These are phyloP conservation scores for Lachnellula occidentalis DNA, from an alignment of 2,329 filamentous ascomycete species.

Conservation along the genomic window DNA sequence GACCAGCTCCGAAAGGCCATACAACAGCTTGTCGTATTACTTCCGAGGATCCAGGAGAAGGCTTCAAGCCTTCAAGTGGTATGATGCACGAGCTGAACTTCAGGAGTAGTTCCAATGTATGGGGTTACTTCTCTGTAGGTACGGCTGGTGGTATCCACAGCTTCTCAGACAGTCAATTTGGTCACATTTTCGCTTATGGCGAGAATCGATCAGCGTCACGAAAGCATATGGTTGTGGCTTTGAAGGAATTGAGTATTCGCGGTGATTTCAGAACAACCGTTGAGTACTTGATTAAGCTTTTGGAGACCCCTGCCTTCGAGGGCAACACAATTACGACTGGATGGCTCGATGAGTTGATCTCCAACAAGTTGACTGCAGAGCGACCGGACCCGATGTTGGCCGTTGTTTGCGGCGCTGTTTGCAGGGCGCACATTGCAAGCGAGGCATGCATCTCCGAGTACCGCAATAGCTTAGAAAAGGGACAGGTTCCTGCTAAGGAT, in stretches of 20 bases:
- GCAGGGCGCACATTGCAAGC: slow-evolving; percentile 91
- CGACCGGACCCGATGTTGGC: slow-evolving; percentile 89
- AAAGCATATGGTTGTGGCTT: slow-evolving; percentile 98
- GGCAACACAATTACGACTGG: slow-evolving; percentile 99
- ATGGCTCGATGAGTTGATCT: slow-evolving; percentile 97
- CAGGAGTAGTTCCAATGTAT: slow-evolving; percentile 96
- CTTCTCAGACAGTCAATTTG: slow-evolving; percentile 98
- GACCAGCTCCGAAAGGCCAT: slow-evolving; percentile 91
- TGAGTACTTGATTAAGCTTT: slow-evolving; percentile 96
- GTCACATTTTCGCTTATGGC: slow-evolving; percentile 98
- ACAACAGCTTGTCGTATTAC: slow-evolving; percentile 98
- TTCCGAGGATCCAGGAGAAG: slow-evolving; percentile 96
- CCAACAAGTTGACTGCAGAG: slow-evolving; percentile 94
- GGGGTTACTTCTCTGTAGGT: slow-evolving; percentile 99
- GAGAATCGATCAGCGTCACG: slow-evolving; percentile 94
- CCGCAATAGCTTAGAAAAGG: slow-evolving; percentile 84
- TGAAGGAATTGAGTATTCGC: slow-evolving; percentile 98
- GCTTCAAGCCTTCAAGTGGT: slow-evolving; percentile 98
- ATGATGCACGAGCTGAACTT: slow-evolving; percentile 99
- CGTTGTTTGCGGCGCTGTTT: slow-evolving; percentile 91
- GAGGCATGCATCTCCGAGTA: slow-evolving; percentile 86
- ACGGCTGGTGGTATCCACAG: slow-evolving; percentile 96
- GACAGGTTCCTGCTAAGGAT: slow-evolving; percentile 94
- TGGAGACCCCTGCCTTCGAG: slow-evolving; percentile 97
- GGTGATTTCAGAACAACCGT: slow-evolving; percentile 98